Evolutionary conservation across 2,329 filamentous ascomycete genomes (phyloP), one percentile per base, ranked within the genome.

Genomic region (Aspergillus arachidicola): DNA sequence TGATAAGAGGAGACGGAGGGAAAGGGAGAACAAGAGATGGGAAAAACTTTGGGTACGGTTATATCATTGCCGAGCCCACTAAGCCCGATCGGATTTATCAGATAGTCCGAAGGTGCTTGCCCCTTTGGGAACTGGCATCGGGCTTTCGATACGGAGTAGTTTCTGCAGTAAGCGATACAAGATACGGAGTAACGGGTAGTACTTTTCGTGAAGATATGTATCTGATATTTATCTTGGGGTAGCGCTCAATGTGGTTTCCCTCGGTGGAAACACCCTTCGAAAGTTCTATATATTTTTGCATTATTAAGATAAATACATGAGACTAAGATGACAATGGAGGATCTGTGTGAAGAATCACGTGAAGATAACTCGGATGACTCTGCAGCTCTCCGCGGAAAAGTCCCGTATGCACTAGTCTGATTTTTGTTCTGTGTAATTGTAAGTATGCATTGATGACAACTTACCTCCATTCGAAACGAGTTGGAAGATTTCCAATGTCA

Each of bases 31-130:
- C 43, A 64, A 64, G 68, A 71, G 64, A 58, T 50, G 62, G 59
- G 68, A 67, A 70, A 71, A 71, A 66, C 62, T 70, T 68, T 66
- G 69, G 69, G 61, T 69, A 66, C 66, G 64, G 66, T 71, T 71
- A 68, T 71, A 67, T 72, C 69, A 72, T 69, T 69, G 63, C 64
- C 66, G 61, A 69, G 66, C 62, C 63, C 61, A 59, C 69, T 71
- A 71, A 62, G 48, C 68, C 68, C 67, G 66, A 70, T 71, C 68
- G 66, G 69, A 65, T 60, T 66, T 70, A 70, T 68, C 64, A 64
- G 64, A 69, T 68, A 65, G 34, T 66, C 66, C 68, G 66, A 55
- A 58, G 21, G 64, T n/a, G 21, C 50, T 66, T 60, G 48, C 46
- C 61, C 53, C n/a, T 63, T 59, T 56, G 21, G 58, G 60, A n/a